Conservation (phyloP, 148 eudicot species). For the Nepenthes mirabilis region DNA sequence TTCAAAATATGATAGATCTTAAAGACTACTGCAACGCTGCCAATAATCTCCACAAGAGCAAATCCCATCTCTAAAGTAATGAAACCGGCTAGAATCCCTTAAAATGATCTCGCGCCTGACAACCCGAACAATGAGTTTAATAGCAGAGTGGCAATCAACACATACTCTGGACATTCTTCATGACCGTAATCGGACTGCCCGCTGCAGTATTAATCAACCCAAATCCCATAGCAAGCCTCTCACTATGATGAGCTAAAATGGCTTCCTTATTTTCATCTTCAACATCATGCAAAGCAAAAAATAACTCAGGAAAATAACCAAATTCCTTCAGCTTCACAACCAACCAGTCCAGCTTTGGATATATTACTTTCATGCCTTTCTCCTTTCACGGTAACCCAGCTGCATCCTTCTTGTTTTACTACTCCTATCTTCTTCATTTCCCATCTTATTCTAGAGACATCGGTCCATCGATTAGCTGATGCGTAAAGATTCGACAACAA, state of each 20-base stretch:
- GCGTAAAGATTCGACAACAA: slow-evolving; percentile 78
- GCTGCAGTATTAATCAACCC: slow-evolving; percentile 17
- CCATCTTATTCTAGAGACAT: slow-evolving; percentile 50
- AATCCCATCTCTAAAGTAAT: slow-evolving; percentile 27
- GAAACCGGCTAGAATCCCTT: slow-evolving; percentile 35
- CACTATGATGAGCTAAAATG: slow-evolving; percentile 14
- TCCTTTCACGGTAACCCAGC: slow-evolving; percentile 47
- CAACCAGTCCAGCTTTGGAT: slow-evolving; percentile 18
- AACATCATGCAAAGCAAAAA: slow-evolving; percentile 22
- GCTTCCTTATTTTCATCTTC: slow-evolving; percentile 31
- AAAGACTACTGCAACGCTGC: slow-evolving; percentile 1
- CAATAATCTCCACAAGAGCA: slow-evolving; percentile 32
- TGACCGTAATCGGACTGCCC: slow-evolving; percentile 22
- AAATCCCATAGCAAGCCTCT: slow-evolving; percentile 30
- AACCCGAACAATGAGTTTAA: slow-evolving; percentile 21
- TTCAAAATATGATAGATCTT: too few relatives aligned
- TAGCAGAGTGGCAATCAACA: slow-evolving; percentile 31
- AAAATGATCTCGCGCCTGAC: slow-evolving; percentile 20
- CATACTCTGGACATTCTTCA: slow-evolving; percentile 32
- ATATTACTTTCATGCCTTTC: slow-evolving; percentile 13
- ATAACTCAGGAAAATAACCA: slow-evolving; percentile 19
- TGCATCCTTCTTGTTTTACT: slow-evolving; percentile 33
- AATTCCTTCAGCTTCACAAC: slow-evolving; percentile 17
- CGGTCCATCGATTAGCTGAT: slow-evolving; percentile 53
- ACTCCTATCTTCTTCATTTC: slow-evolving; percentile 35